Evolutionary conservation across 768 basidiomycete species (phyloP).

Genomic region (Naganishia vaughanmartiniae): DNA sequence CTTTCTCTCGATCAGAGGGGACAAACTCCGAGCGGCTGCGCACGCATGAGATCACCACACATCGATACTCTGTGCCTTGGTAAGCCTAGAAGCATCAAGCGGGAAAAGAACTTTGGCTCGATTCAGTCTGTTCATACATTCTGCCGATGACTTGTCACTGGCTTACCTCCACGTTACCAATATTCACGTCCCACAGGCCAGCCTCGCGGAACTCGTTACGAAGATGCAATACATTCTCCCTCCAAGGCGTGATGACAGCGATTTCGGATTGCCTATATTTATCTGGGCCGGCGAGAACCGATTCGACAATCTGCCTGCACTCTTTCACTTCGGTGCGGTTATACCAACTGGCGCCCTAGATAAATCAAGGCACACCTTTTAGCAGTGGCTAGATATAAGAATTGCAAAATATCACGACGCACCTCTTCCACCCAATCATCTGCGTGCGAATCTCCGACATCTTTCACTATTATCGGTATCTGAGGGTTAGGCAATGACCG

Average conservation of each 20-base stretch:
- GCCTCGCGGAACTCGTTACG: constrained; percentile 42
- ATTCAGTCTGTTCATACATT: neutral
- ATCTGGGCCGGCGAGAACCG: constrained; percentile 32
- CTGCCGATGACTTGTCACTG: neutral
- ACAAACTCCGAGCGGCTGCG: constrained; percentile 44
- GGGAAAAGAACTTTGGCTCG: neutral
- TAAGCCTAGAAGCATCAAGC: constrained; percentile 40
- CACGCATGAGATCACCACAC: constrained; percentile 41
- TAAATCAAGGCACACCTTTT: neutral
- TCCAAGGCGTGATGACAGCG: constrained; percentile 51
- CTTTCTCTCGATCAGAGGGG: constrained; percentile 40
- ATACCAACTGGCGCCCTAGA: constrained; percentile 31
- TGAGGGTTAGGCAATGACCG: constrained; percentile 36
- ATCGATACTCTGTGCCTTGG: constrained; percentile 52
- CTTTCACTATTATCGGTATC: constrained; percentile 47
- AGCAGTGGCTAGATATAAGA: neutral
- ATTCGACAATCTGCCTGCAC: constrained; percentile 36
- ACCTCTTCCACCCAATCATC: constrained; percentile 53
- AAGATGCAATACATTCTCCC: constrained; percentile 53
- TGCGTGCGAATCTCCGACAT: constrained; percentile 32
- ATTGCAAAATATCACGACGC: neutral
- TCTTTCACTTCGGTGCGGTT: constrained; percentile 39
- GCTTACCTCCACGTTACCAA: constrained; percentile 50
- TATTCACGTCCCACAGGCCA: constrained; percentile 46
- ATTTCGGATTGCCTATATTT: constrained; percentile 43